These are phyloP conservation scores for Trametes pubescens DNA, from an alignment of 1,284 basidiomycete genomes.

Conservation along the genomic window DNA sequence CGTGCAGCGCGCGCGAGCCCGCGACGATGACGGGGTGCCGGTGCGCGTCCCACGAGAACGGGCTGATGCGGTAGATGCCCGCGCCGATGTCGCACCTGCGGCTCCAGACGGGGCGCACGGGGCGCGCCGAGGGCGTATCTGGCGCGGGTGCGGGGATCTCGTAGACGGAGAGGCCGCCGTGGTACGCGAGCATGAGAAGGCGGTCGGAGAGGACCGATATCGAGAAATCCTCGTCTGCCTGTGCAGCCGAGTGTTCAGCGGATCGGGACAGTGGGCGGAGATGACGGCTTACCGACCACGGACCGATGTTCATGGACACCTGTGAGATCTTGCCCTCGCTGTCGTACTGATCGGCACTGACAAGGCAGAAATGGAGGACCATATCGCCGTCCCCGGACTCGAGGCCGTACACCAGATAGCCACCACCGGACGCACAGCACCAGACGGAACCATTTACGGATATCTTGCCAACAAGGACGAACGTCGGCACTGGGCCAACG, in stretches of 20 bases:
- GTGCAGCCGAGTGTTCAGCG: neutral
- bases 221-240: slow-evolving; percentile 34
- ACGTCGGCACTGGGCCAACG: slow-evolving; percentile 22
- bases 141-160: slow-evolving; percentile 22
- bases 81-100: slow-evolving; percentile 29
- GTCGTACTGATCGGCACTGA: slow-evolving; percentile 18
- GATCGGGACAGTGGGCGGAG: neutral
- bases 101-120: slow-evolving; percentile 29
- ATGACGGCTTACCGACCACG: slow-evolving; percentile 30
- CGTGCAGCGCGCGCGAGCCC: slow-evolving; percentile 27
- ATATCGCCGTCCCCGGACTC: slow-evolving; percentile 29
- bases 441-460: slow-evolving; percentile 32
- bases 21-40: slow-evolving; percentile 25
- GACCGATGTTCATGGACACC: slow-evolving; percentile 32
- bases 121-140: neutral
- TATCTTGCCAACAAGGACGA: slow-evolving; percentile 27
- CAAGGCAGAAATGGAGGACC: slow-evolving; percentile 27
- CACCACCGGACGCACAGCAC: slow-evolving; percentile 31
- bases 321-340: neutral
- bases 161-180: slow-evolving; percentile 29
- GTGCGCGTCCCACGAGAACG: slow-evolving; percentile 22
- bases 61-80: slow-evolving; percentile 33
- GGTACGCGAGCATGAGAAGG: slow-evolving; percentile 32
- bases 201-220: slow-evolving; percentile 30
- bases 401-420: slow-evolving; percentile 29